Evolutionary conservation across 192 early-diverging fungal genomes (phyloP).

Genomic region (Pilobolus umbonatus): DNA sequence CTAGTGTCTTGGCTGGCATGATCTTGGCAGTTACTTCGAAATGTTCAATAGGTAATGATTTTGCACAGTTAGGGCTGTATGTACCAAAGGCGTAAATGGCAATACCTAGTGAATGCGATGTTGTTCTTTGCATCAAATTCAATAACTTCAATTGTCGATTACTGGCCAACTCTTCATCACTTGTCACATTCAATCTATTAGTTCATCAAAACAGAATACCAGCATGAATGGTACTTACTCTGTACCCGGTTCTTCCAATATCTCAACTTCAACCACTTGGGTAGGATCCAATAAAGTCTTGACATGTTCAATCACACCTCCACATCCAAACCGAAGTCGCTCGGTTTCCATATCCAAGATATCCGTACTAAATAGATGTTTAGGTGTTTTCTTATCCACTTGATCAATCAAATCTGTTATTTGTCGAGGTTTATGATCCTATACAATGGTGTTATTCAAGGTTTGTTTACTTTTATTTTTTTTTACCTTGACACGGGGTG

Average conservation of each 20-base stretch:
- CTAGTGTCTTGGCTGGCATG: conserved; percentile 54
- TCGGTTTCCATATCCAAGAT: conserved; percentile 10
- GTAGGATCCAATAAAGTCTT: background rate
- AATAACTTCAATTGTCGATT: conserved; percentile 47
- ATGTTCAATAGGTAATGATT: conserved; percentile 51
- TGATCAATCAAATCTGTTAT: background rate
- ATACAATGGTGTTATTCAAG: background rate
- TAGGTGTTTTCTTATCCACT: background rate
- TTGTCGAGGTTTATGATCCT: background rate
- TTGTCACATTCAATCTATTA: background rate
- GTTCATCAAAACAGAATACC: background rate
- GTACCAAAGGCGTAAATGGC: conserved; percentile 67
- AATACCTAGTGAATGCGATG: conserved; percentile 65
- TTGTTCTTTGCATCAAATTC: conserved; percentile 42
- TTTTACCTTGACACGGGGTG: background rate
- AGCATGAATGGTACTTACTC: background rate
- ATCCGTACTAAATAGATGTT: background rate
- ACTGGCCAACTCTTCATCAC: conserved; percentile 27
- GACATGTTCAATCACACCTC: conserved; percentile 6
- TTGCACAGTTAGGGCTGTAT: conserved; percentile 43
- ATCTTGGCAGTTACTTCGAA: conserved; percentile 60
- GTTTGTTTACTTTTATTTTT: background rate
- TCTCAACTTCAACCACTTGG: background rate
- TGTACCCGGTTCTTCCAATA: background rate
- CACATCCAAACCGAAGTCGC: conserved; percentile 7